Evolutionary conservation across 805 yeast genomes (phyloP).

Genomic region (Komagataella phaffii): DNA sequence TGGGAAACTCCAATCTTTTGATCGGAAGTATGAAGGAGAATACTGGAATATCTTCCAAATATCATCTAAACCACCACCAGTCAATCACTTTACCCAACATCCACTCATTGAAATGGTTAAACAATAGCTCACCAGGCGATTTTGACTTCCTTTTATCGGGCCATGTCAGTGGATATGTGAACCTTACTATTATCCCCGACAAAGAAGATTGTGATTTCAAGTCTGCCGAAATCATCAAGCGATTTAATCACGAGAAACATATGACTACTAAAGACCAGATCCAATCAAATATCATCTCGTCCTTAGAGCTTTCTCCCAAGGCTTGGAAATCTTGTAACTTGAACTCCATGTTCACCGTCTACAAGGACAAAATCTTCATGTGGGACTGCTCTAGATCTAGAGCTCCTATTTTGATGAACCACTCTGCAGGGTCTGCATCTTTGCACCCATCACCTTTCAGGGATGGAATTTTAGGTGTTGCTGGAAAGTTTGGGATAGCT

Average conservation of each 20-base stretch:
- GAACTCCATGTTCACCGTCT: constrained; percentile 43
- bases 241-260: constrained; percentile 71
- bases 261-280: constrained; percentile 15
- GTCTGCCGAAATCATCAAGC: constrained; percentile 60
- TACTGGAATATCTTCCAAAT: constrained; percentile 25
- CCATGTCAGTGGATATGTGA: constrained; percentile 62
- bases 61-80: constrained; percentile 37
- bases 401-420: constrained; percentile 41
- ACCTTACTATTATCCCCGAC: constrained; percentile 57
- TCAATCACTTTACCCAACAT: constrained; percentile 48
- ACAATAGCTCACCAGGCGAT: constrained; percentile 16
- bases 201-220: constrained; percentile 19
- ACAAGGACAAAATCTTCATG: constrained; percentile 56
- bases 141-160: constrained; percentile 48
- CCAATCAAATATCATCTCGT: constrained; percentile 5
- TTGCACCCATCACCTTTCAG: constrained; percentile 35
- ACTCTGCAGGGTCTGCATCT: constrained; percentile 32
- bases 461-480: constrained; percentile 43
- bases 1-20: constrained; percentile 29
- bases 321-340: constrained; percentile 28
- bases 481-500: constrained; percentile 65
- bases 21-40: constrained; percentile 19
- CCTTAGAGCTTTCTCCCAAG: constrained; percentile 21
- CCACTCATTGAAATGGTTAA: constrained; percentile 39
- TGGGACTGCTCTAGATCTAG: constrained; percentile 62